These are phyloP conservation scores for Musa beccarii DNA, from an alignment of 176 grass and related monocot species.

Conservation along the genomic window DNA sequence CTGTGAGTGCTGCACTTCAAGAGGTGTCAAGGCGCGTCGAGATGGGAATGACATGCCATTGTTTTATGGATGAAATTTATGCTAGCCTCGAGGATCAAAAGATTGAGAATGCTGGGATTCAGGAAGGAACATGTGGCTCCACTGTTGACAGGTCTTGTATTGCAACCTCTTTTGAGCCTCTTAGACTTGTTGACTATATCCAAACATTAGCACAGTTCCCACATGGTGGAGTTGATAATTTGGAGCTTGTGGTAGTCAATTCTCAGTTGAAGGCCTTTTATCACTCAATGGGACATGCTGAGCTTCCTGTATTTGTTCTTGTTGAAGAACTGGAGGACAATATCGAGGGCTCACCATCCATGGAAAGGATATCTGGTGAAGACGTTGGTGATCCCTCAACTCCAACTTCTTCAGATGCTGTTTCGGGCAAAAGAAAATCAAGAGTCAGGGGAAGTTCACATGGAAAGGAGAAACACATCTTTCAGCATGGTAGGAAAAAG, in stretches of 20 bases:
- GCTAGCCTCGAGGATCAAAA: constrained; percentile 25
- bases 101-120: constrained; percentile 61
- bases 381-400: constrained; percentile 9
- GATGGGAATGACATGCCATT: constrained; percentile 27
- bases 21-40: constrained; percentile 64
- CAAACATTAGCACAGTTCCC: constrained; percentile 40
- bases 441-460: constrained; percentile 13
- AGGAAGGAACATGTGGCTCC: constrained; percentile 16
- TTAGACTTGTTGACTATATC: constrained; percentile 41
- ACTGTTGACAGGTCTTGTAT: constrained; percentile 30
- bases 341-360: background rate
- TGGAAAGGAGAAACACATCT: too few species aligned
- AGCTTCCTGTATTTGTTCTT: constrained; percentile 36
- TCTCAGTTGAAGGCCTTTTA: constrained; percentile 65
- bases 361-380: constrained; percentile 15
- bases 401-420: constrained; percentile 23
- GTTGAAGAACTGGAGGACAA: constrained; percentile 7
- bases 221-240: constrained; percentile 34
- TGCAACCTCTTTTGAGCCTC: constrained; percentile 26
- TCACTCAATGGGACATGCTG: constrained; percentile 45
- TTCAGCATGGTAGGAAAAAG: background rate
- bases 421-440: constrained; percentile 11
- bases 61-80: constrained; percentile 8
- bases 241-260: constrained; percentile 43
- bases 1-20: constrained; percentile 45